Conservation (phyloP, 2,329 filamentous ascomycete species). For the Xylaria sp. region DNA sequence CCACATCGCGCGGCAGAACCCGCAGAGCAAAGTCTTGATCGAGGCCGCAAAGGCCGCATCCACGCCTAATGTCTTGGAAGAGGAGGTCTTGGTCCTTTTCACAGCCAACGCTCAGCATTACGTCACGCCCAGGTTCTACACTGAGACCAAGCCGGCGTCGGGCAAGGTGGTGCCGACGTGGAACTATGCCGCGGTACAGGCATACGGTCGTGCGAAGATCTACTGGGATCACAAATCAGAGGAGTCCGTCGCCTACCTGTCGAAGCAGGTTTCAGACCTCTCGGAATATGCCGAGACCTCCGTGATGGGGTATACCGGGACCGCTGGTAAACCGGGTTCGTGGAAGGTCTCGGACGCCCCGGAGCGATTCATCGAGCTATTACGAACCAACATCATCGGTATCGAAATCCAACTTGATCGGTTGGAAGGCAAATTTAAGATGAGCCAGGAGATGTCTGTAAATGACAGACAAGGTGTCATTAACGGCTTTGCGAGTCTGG, state of each 20-base stretch:
- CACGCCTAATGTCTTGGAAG: neutral
- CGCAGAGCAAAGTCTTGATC: slow-evolving; percentile 18
- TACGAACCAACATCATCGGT: slow-evolving; percentile 15
- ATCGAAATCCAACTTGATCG: slow-evolving; percentile 17
- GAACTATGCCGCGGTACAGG: slow-evolving; percentile 17
- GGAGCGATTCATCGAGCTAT: slow-evolving; percentile 14
- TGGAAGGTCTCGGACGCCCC: slow-evolving; percentile 22
- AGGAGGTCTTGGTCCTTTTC: slow-evolving; percentile 20
- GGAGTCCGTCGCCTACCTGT: slow-evolving; percentile 13
- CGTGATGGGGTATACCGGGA: slow-evolving; percentile 15
- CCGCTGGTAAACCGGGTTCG: neutral
- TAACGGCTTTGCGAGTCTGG: slow-evolving; percentile 14
- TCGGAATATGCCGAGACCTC: slow-evolving; percentile 17
- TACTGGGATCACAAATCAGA: slow-evolving; percentile 21
- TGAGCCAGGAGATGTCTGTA: slow-evolving; percentile 22
- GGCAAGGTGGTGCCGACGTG: slow-evolving; percentile 21
- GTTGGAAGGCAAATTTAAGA: slow-evolving; percentile 22
- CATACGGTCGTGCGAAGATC: slow-evolving; percentile 19
- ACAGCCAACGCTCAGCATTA: slow-evolving; percentile 12
- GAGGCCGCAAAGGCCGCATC: slow-evolving; percentile 14
- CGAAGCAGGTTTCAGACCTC: slow-evolving; percentile 18
- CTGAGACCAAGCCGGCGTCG: slow-evolving; percentile 18
- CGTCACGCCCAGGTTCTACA: slow-evolving; percentile 23
- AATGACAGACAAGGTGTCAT: slow-evolving; percentile 13
- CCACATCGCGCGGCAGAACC: slow-evolving; percentile 17